Base-by-base conservation (phyloP, 805 yeast species). In the Isabelozyma pseudorhagii region DNA sequence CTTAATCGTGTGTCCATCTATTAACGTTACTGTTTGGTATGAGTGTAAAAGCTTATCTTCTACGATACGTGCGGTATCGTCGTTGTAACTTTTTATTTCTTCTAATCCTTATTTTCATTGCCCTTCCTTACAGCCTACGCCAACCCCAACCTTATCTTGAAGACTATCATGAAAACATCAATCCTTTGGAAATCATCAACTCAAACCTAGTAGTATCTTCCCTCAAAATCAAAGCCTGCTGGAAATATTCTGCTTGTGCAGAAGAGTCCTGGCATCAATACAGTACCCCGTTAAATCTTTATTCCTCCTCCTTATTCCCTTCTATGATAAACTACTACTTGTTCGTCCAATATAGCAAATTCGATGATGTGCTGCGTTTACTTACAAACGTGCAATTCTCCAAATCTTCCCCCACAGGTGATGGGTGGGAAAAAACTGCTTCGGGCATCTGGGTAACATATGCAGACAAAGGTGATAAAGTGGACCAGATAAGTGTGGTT, bases 401-500 rank as follows among this genome's bases (percentile, higher is more conserved):
- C 40, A 10, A 15, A 13, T 38, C 40, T 6, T 8, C 40, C 14
- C 40, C 40, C 14, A 3, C 38, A 8, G 18, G 18, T 15, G 40
- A 38, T 38, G 40, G 9, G 6, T 38, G 40, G 40, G 15, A 14
- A 9, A 13, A 13, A 3, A 8, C 15, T 17, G n/a, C 18, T 8
- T 8, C 18, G 4, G 11, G 18, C 38, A 42, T 50, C 4, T 50
- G 54, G 54, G 44, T 42, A 13, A 40, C 48, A 15, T 48, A 42
- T 28, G 40, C 25, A 40, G 48, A 49, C 13, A 44, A 21, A 8
- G 50, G 27, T 10, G 42, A 40, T 9, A 42, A 42, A n/a, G 13
- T 41, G 6, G 15, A 31, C 40, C 41, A 51, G 9, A 44, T 48
- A 6, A 54, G 55, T 5, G 46, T 58, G 3, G 61, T 69, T 7